Evolutionary conservation across 345 rosid genomes (phyloP).

Genomic region (Reutealis trisperma): DNA sequence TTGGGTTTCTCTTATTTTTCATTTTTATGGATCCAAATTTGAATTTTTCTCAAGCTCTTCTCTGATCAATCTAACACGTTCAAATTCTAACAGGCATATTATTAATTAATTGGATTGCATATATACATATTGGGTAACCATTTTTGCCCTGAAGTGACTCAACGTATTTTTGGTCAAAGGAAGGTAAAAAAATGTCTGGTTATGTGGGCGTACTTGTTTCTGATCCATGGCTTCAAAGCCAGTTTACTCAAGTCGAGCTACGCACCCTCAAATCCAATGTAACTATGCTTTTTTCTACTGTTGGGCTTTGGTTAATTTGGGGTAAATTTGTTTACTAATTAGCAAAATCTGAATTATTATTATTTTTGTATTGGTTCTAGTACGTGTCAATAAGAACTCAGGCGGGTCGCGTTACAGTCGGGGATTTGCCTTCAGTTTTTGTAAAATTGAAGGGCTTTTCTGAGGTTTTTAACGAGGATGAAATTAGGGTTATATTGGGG

Average conservation of each 20-base stretch:
- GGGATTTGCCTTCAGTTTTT: slow-evolving; percentile 71
- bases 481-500: slow-evolving; percentile 60
- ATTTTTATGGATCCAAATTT: not conserved
- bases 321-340: not conserved
- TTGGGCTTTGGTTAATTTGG: not conserved
- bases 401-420: slow-evolving; percentile 53
- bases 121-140: not conserved
- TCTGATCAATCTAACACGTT: not conserved
- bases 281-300: not conserved
- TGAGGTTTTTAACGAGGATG: slow-evolving; percentile 60
- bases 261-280: slow-evolving; percentile 96
- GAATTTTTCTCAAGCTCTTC: not conserved
- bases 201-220: slow-evolving; percentile 90
- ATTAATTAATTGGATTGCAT: not conserved
- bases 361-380: slow-evolving; percentile 32
- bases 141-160: not conserved
- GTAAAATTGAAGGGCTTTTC: slow-evolving; percentile 67
- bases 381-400: slow-evolving; percentile 62
- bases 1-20: slow-evolving; percentile 7
- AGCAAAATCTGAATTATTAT: not conserved
- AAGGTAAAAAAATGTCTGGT: slow-evolving; percentile 58
- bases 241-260: slow-evolving; percentile 98
- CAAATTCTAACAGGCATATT: not conserved
- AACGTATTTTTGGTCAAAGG: not conserved
- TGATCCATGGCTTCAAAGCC: slow-evolving; percentile 97